Conservation (phyloP, 164 flowering plant species). For the Tetrastigma voinierianum region DNA sequence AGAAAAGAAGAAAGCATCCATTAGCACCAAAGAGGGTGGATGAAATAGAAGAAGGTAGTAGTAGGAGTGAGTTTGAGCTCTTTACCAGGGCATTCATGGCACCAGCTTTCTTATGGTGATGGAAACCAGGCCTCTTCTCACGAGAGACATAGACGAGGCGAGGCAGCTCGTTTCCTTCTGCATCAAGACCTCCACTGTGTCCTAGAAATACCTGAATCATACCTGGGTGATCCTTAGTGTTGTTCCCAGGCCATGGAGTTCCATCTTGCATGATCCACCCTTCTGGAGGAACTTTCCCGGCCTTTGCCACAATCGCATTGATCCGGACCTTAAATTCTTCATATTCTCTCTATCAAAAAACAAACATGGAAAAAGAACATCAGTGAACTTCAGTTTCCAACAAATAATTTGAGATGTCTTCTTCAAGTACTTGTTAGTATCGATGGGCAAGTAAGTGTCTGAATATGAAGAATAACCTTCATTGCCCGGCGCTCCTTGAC, state of each 20-base stretch:
- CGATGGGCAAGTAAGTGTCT: too few species aligned
- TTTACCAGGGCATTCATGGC: constrained; percentile 98
- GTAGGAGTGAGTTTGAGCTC: neutral
- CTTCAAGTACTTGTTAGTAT: too few species aligned
- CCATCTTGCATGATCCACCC: constrained; percentile 99
- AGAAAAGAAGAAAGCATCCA: neutral
- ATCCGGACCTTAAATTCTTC: constrained; percentile 95
- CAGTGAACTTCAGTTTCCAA: neutral
- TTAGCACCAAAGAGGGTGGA: neutral
- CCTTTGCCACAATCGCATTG: constrained; percentile 89
- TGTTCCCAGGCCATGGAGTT: constrained; percentile 99
- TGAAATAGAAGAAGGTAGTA: neutral
- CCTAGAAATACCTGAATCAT: constrained; percentile 99
- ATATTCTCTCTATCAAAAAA: constrained; percentile 73
- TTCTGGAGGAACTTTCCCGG: constrained; percentile 71
- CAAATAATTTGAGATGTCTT: too few species aligned
- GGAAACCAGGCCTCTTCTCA: constrained; percentile 97
- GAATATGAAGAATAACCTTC: constrained; percentile 70
- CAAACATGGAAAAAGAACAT: neutral
- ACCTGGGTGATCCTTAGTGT: constrained; percentile 91
- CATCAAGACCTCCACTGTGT: constrained; percentile 87
- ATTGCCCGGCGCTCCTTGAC: constrained; percentile 95
- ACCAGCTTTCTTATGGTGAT: constrained; percentile 97
- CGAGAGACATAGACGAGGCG: constrained; percentile 95
- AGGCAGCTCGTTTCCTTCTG: constrained; percentile 92